Evolutionary conservation across 2,329 filamentous ascomycete species (phyloP), one percentile per base, ranked within the genome.

Genomic region (Rachicladosporium sp.): DNA sequence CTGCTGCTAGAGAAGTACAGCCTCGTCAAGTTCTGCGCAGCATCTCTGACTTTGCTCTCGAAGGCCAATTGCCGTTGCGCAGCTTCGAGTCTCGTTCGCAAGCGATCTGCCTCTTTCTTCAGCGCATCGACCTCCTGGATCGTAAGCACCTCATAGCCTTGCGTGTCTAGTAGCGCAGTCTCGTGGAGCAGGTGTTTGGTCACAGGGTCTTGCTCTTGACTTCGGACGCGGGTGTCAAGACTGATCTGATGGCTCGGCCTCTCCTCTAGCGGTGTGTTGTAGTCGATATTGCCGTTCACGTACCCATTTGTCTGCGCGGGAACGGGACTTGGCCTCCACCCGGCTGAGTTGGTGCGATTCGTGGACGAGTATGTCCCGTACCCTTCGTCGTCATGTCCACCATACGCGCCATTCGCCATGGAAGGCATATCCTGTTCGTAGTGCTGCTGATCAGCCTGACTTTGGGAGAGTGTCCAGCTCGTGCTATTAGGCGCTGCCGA

Each of bases 31-130:
- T 87, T 93, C 47, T 81, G 75, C 8, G 91, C 86, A 1, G 91
- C 91, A 70, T 96, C 89, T 51, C 87, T 82, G 52, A 95, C 86
- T 66, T 96, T 98, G 40, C 79, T 82, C 60, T 98, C 91, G 34
- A 96, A 78, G 27, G 80, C 78, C 30, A 98, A 71, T 61, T 89
- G 94, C 44, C 85, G 76, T 49, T 80, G 78, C 12, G 85, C 79
- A 30, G 84, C 80, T 46, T 89, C 83, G 49, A 94, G 79, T n/a
- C 85, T 80, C 54, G 79, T 75, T 19, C 73, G 70, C 36, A 96
- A 63, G 29, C 76, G 68, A 43, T 77, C 74, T 46, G 80, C 75
- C 66, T 94, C 85, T 59, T 87, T 93, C 70, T 96, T 98, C 52
- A 96, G 65, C 35, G 76, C 73, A 49, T 96, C 91, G 23, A 95